Percentiles rank a stretch among this genome's conserved stretches.
These are phyloP conservation scores for Ormosia emarginata DNA, from an alignment of 306 rosid species.

Conservation along the genomic window DNA sequence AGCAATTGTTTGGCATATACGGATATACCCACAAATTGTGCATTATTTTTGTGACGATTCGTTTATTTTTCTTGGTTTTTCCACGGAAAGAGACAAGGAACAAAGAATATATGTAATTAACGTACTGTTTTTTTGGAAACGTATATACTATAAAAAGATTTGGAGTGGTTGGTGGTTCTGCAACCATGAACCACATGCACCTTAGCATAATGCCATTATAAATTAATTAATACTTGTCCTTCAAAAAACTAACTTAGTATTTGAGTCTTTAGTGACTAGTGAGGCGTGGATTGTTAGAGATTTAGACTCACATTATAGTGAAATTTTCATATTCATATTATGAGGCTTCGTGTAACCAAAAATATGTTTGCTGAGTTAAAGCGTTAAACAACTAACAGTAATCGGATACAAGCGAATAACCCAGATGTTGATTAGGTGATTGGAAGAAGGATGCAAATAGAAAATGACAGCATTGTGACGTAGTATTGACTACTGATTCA, in stretches of 20 bases:
- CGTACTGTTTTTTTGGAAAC: neutral
- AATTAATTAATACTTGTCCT: neutral
- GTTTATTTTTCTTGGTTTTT: neutral
- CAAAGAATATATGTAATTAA: neutral
- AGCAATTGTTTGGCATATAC: conserved; percentile 20
- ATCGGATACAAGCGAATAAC: neutral
- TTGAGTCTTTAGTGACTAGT: neutral
- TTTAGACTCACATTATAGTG: neutral
- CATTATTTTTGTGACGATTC: neutral
- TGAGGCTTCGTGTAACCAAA: neutral
- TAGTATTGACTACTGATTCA: neutral
- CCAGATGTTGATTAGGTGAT: neutral
- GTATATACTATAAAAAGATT: neutral
- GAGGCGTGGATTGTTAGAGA: neutral
- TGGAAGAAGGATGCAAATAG: neutral
- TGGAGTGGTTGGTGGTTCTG: conserved; percentile 19
- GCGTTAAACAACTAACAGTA: neutral
- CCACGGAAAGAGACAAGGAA: conserved; percentile 11
- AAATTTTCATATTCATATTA: neutral
- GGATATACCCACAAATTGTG: neutral
- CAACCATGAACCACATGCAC: conserved; percentile 6
- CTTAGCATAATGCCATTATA: neutral
- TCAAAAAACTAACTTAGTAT: neutral
- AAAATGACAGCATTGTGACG: conserved; percentile 18
- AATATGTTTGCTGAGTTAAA: neutral